A percentile compares a stretch with the other conserved stretches of the same genome.
phyloP scores from a whole-genome alignment of 2,329 filamentous ascomycete species.

The Diaporthe vexans region DNA sequence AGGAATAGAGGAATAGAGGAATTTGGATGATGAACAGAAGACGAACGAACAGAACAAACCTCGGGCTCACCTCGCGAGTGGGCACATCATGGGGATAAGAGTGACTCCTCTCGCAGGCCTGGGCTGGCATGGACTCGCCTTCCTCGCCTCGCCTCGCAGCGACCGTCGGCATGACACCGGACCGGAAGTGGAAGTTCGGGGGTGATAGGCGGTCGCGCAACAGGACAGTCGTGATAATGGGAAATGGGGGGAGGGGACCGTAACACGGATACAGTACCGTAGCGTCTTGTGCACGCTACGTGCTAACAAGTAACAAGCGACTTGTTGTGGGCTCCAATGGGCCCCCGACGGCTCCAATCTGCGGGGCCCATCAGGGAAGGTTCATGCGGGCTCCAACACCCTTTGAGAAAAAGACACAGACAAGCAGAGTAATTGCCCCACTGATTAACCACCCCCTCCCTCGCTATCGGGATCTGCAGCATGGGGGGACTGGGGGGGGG shows the following conservation, averaged over 20 bases:
- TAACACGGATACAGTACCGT: neutral
- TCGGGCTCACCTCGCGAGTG: neutral
- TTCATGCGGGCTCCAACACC: constrained; percentile 20
- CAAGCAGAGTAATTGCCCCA: neutral
- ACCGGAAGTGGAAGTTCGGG: constrained; percentile 38
- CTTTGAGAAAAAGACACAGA: neutral
- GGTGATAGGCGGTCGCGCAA: constrained; percentile 38
- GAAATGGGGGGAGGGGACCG: neutral
- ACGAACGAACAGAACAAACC: too few relatives aligned
- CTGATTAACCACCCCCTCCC: constrained; percentile 24
- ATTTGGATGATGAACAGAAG: neutral
- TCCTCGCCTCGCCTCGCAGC: neutral
- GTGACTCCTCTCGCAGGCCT: neutral
- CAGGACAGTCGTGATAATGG: constrained; percentile 34
- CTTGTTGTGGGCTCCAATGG: too few relatives aligned
- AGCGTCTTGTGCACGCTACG: neutral
- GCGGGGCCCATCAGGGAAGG: constrained; percentile 34
- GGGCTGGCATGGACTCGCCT: constrained; percentile 10
- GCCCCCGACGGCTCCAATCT: neutral
- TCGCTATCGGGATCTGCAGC: constrained; percentile 39
- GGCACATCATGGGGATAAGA: constrained; percentile 39
- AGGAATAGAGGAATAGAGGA: too few relatives aligned
- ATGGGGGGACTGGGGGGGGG: neutral
- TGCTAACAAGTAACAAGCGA: too few relatives aligned
- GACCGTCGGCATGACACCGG: constrained; percentile 35